Conservation (phyloP, 148 eudicot genomes). For the Persicaria tinctoria region DNA sequence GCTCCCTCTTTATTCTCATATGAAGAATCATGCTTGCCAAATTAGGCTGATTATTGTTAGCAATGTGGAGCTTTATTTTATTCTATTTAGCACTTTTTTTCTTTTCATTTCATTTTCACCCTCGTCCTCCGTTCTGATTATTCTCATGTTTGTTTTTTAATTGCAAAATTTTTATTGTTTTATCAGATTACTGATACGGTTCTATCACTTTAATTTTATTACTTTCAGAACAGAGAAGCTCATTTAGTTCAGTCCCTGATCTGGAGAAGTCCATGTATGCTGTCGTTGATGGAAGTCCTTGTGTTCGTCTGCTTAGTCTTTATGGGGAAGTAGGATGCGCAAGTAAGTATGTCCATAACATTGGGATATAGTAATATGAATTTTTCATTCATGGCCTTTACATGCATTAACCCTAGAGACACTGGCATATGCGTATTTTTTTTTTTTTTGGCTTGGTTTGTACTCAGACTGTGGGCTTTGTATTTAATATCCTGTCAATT, state of each 20-base stretch:
- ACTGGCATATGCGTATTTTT: background rate
- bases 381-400: background rate
- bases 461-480: background rate
- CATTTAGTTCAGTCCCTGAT: slow-evolving; percentile 92
- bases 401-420: background rate
- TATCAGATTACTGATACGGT: background rate
- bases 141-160: background rate
- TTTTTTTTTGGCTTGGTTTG: background rate
- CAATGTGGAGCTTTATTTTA: background rate
- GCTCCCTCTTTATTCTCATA: background rate
- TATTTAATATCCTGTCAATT: background rate
- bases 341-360: slow-evolving; percentile 43
- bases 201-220: slow-evolving; percentile 6
- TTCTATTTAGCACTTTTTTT: background rate
- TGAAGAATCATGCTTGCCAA: background rate
- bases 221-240: slow-evolving; percentile 36
- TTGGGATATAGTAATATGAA: slow-evolving; percentile 4
- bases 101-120: background rate
- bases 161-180: background rate
- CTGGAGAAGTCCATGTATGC: slow-evolving; percentile 83
- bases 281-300: slow-evolving; percentile 72
- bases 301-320: slow-evolving; percentile 80
- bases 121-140: background rate
- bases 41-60: background rate
- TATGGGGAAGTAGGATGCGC: slow-evolving; percentile 96